Conservation (phyloP, 176 grass and related monocot species). For the Aegilops tauschii region DNA sequence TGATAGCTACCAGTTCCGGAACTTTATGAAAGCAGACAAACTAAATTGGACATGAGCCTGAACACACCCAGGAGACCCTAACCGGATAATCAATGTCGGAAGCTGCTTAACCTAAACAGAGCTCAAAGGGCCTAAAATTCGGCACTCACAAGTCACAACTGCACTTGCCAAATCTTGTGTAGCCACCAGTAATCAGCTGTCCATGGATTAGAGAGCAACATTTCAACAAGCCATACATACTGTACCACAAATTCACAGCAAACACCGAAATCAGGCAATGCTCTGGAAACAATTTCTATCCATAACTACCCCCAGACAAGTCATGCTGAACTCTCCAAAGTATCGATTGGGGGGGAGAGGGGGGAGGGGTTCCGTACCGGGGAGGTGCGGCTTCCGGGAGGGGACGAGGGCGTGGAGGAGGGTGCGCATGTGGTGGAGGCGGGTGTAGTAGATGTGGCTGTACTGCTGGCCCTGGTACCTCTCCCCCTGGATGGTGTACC, state of each 20-base stretch:
- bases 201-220: neutral
- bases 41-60: neutral
- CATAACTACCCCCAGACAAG: neutral
- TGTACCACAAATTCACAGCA: neutral
- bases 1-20: neutral
- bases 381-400: constrained; percentile 68
- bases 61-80: neutral
- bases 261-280: neutral
- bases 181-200: neutral
- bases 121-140: neutral
- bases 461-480: constrained; percentile 94
- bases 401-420: constrained; percentile 68
- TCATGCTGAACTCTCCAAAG: neutral
- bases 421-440: constrained; percentile 81
- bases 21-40: neutral
- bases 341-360: neutral
- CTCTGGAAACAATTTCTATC: neutral
- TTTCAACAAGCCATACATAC: neutral
- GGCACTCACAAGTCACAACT: too few species aligned
- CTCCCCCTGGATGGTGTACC: constrained; percentile 83
- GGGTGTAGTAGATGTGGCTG: constrained; percentile 96
- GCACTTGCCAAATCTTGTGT: neutral
- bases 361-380: constrained; percentile 20
- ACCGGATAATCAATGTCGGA: neutral
- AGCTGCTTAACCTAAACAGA: neutral